Evolutionary conservation across 2,329 filamentous ascomycete genomes (phyloP), one percentile per base, ranked within the genome.

Genomic region (Chaetomiaceae sp.): DNA sequence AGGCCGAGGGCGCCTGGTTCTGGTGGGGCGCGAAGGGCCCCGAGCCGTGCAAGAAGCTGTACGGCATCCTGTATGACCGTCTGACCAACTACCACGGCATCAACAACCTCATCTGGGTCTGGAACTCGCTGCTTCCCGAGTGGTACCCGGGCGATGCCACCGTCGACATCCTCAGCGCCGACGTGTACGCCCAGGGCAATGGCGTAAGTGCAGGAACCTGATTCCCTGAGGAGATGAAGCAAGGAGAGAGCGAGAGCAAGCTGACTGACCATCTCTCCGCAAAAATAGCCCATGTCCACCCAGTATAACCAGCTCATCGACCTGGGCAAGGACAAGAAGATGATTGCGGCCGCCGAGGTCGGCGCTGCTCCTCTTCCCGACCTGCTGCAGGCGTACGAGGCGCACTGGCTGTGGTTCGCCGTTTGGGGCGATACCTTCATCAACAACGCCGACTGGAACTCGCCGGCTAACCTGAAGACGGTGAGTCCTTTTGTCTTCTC

Each of bases 1-100:
- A 77, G 58, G 74, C 74, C 7, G 74, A 77, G 53, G 73, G 73
- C 2, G 65, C 48, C 0, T 77, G 74, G 74, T 77, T 77, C 65
- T 77, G 74, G 73, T 77, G 74, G 74, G 74, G 73, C 6, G 73
- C 73, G 1, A 66, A 73, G 54, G 73, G 73, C 0, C 63, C 74
- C 3, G 73, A 70, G 58, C 63, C 72, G 5, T 65, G 62, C 54
- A 75, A 74, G 63, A 63, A 73, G 58, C 63, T 77, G 4, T 76
- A 64, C 48, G 57, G 58, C 1, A 58, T 77, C 3, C 33, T 77
- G 42, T 74, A 73, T 47, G 66, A 74, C 37, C 65, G 74, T 1
- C 58, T 75, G 27, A 74, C 71, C 0, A 67, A 66, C 30, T 56
- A 71, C 43, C 74, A 77, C 57, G 55, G 60, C 2, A 56, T 77